A percentile compares a stretch with the other conserved stretches of the same genome.
Conservation (phyloP, 2,329 filamentous ascomycete genomes). For the Atkinsonella texensis region DNA sequence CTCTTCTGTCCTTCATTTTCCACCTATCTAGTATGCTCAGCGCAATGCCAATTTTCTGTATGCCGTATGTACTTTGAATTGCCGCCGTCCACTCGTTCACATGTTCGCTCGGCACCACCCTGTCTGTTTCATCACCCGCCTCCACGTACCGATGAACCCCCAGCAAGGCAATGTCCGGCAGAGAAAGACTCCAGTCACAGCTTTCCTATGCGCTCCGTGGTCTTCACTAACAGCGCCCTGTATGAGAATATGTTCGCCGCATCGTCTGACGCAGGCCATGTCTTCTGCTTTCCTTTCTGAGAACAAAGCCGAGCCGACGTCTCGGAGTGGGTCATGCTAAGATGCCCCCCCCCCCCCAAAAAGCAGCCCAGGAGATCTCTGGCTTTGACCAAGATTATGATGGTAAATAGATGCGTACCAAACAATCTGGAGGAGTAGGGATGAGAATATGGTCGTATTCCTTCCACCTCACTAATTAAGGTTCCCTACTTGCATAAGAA, state of each 20-base stretch:
- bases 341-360: too few relatives aligned
- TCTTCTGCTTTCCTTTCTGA: too few relatives aligned
- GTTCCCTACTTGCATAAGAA: neutral
- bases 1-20: slow-evolving; percentile 1
- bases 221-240: too few relatives aligned
- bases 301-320: too few relatives aligned
- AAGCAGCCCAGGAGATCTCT: neutral
- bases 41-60: neutral
- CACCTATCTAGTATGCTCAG: neutral
- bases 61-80: neutral
- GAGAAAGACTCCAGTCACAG: neutral
- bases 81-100: too few relatives aligned
- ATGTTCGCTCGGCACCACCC: slow-evolving; percentile 7
- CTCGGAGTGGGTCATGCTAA: too few relatives aligned
- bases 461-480: neutral
- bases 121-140: slow-evolving; percentile 13
- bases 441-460: neutral
- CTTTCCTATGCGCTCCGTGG: too few relatives aligned
- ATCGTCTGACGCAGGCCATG: too few relatives aligned
- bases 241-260: too few relatives aligned
- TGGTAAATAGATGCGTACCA: neutral
- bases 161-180: neutral
- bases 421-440: neutral
- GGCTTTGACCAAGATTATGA: neutral
- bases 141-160: neutral